Base-by-base conservation (phyloP, 2,329 filamentous ascomycete genomes). In the Paecilomyces niveus region DNA sequence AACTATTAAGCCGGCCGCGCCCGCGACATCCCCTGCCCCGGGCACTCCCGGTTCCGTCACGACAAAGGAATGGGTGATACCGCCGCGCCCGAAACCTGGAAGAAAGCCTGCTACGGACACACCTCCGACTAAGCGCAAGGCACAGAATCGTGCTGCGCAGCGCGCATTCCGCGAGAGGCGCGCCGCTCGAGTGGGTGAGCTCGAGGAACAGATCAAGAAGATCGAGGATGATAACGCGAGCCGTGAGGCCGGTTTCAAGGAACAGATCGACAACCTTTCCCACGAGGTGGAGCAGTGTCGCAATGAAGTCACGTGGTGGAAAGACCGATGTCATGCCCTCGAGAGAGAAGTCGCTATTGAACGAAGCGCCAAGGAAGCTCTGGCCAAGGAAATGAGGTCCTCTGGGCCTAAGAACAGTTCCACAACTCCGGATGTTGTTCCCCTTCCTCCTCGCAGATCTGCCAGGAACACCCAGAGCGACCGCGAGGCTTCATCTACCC, bases 41-140 rank as follows among this genome's bases (percentile, higher is more conserved):
- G 63, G 72, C 39, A 73, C 75, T 8, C 72, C 76, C 60, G 68
- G 75, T 56, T 79, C 81, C 56, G 85, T 92, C 72, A 93, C 89
- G 35, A 89, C 84, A 67, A 92, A 87, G 73, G 89, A 93, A 84
- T 94, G 90, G 90, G 83, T 93, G 24, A 86, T 94, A 52, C 90
- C 90, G 24, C 90, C 90, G 29, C 83, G 90, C 61, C 90, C 90
- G 53, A 93, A 92, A 80, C 93, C 94, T 22, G 93, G 93, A 54
- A 86, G 93, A 66, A 97, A 97, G 81, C 92, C 93, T 2, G 90
- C 91, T 53, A 95, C 90, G 35, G 92, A 97, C 70, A 95, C 92
- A 56, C 92, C 92, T 13, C 89, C 90, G 1, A 96, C 92, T 51
- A 96, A 96, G 78, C 86, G 94, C 64, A 95, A 97, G 79, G 89